phyloP scores from a whole-genome alignment of 2,329 filamentous ascomycete species.

The Neofusicoccum kwambonambiense region DNA sequence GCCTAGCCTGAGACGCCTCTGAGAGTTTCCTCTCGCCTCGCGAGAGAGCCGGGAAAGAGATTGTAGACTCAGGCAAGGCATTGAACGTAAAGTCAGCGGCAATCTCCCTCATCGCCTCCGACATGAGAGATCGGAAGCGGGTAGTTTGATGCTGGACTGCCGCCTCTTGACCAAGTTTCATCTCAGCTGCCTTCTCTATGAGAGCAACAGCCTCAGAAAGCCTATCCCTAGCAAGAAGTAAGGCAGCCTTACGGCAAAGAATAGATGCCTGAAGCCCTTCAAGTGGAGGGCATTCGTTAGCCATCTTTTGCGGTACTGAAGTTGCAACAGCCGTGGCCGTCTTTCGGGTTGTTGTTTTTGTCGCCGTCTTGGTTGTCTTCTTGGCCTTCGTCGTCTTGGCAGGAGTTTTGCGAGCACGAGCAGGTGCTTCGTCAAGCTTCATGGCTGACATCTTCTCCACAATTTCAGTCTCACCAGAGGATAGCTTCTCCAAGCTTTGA shows the following conservation, averaged over 20 bases:
- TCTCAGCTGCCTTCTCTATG: constrained; percentile 27
- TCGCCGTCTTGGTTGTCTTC: constrained; percentile 21
- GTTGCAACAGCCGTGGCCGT: constrained; percentile 20
- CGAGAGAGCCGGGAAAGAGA: constrained; percentile 74
- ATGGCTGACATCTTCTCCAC: constrained; percentile 45
- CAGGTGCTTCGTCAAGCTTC: constrained; percentile 30
- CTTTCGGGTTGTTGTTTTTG: constrained; percentile 2
- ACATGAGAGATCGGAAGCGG: constrained; percentile 66
- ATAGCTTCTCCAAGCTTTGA: constrained; percentile 27
- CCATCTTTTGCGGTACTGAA: constrained; percentile 13
- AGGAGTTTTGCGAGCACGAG: not conserved
- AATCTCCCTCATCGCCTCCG: constrained; percentile 70
- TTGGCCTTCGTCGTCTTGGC: constrained; percentile 13
- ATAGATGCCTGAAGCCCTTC: constrained; percentile 48
- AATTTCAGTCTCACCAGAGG: constrained; percentile 33
- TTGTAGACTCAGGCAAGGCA: constrained; percentile 86
- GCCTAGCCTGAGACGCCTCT: constrained; percentile 20
- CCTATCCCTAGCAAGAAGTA: constrained; percentile 34
- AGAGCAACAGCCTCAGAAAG: constrained; percentile 29
- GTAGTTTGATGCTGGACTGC: constrained; percentile 55
- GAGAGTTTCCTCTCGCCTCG: constrained; percentile 29
- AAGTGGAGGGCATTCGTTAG: constrained; percentile 40
- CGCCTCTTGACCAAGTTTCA: constrained; percentile 39
- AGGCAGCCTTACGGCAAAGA: constrained; percentile 51
- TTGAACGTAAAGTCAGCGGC: constrained; percentile 80